Evolutionary conservation across 176 grass and related monocot species (phyloP).

Genomic region (Musa acuminata): DNA sequence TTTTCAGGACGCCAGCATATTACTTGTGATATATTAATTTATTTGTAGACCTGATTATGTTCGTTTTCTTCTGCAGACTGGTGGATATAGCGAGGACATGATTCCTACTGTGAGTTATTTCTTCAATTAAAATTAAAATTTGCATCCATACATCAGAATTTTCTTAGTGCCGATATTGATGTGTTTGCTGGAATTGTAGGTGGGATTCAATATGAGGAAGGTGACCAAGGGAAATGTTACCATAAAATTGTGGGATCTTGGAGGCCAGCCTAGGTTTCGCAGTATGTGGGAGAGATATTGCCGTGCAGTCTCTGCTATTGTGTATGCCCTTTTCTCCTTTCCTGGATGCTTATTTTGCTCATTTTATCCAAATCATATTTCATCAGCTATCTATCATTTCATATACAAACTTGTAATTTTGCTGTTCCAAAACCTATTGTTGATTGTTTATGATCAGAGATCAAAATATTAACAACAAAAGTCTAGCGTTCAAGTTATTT

Average conservation of each 20-base stretch:
- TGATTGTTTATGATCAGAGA: too few relatives aligned
- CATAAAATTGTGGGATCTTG: slow-evolving; percentile 97
- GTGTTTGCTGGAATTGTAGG: slow-evolving; percentile 5
- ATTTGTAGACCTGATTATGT: not conserved
- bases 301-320: slow-evolving; percentile 89
- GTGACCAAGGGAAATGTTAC: slow-evolving; percentile 94
- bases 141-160: not conserved
- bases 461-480: too few relatives aligned
- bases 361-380: not conserved
- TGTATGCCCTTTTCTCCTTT: slow-evolving; percentile 42
- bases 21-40: slow-evolving; percentile 11
- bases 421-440: too few relatives aligned
- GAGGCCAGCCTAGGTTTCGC: slow-evolving; percentile 80
- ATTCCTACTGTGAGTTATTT: slow-evolving; percentile 49
- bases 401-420: too few relatives aligned
- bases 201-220: slow-evolving; percentile 98
- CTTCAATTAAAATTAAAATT: not conserved
- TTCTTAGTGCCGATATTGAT: not conserved
- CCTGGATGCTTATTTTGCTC: not conserved
- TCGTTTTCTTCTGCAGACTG: slow-evolving; percentile 43
- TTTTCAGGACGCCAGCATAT: slow-evolving; percentile 8
- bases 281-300: slow-evolving; percentile 99
- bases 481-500: too few relatives aligned
- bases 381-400: too few relatives aligned
- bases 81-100: slow-evolving; percentile 95